A percentile compares a stretch with the other conserved stretches of the same genome.
phyloP scores from a whole-genome alignment of 2,329 filamentous ascomycete species.

The Calycina marina region DNA sequence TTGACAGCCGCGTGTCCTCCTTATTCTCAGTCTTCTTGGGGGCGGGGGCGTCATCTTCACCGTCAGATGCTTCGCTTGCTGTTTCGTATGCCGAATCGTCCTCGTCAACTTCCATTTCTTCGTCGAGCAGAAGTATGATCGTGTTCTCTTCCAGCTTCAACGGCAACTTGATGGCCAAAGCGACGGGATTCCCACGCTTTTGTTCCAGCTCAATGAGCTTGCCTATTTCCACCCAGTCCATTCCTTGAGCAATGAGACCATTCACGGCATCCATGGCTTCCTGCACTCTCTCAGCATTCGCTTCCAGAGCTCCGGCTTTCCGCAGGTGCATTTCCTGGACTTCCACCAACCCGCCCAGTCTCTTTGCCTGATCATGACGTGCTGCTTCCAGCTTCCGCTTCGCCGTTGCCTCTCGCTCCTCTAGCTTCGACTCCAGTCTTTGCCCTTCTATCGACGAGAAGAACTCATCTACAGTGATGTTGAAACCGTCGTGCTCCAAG shows the following conservation, averaged over 20 bases:
- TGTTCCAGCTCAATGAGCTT: slow-evolving; percentile 82
- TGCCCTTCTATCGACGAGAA: slow-evolving; percentile 94
- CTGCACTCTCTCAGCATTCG: slow-evolving; percentile 80
- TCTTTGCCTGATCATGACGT: slow-evolving; percentile 66
- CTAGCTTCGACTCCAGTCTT: slow-evolving; percentile 69
- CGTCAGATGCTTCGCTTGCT: slow-evolving; percentile 48
- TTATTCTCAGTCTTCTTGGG: slow-evolving; percentile 22
- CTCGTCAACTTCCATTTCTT: slow-evolving; percentile 43
- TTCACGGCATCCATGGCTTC: slow-evolving; percentile 90
- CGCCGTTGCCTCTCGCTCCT: slow-evolving; percentile 68
- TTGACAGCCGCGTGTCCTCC: slow-evolving; percentile 41
- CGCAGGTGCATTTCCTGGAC: slow-evolving; percentile 70
- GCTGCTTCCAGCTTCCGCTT: slow-evolving; percentile 78
- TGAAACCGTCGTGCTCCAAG: slow-evolving; percentile 71
- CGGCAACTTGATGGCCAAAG: slow-evolving; percentile 72
- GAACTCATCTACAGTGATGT: slow-evolving; percentile 89
- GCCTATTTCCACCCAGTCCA: slow-evolving; percentile 93
- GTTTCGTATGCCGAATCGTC: slow-evolving; percentile 43
- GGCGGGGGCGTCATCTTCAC: slow-evolving; percentile 45
- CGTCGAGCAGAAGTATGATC: slow-evolving; percentile 62
- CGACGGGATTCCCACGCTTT: slow-evolving; percentile 66
- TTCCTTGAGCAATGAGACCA: slow-evolving; percentile 78
- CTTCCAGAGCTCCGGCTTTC: slow-evolving; percentile 76
- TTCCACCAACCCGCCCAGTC: slow-evolving; percentile 70
- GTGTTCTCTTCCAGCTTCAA: slow-evolving; percentile 83